phyloP scores from a whole-genome alignment of 1,284 basidiomycete genomes.

The Ustilago sp. region DNA sequence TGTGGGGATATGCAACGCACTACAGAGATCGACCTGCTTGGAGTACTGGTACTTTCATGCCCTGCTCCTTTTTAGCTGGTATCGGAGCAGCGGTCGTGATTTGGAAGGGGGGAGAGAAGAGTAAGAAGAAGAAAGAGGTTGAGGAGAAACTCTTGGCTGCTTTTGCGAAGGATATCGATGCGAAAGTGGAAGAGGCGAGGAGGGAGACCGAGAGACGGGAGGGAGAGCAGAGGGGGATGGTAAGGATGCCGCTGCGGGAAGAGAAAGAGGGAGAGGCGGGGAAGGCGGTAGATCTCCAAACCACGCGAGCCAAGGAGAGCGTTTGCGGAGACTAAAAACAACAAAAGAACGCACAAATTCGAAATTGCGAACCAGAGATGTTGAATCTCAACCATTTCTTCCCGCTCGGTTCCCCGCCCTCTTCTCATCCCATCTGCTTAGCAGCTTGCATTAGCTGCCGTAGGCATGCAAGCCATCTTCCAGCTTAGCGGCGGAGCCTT shows the following conservation, averaged over 20 bases:
- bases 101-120: conserved; percentile 80
- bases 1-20: conserved; percentile 69
- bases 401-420: background rate
- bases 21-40: conserved; percentile 71
- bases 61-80: conserved; percentile 80
- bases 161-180: conserved; percentile 43
- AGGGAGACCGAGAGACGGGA: background rate
- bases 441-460: background rate
- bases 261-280: background rate
- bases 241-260: background rate
- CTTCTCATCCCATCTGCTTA: background rate
- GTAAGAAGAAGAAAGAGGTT: conserved; percentile 81
- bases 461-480: background rate
- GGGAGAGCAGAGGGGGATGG: background rate
- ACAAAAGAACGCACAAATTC: background rate
- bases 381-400: background rate
- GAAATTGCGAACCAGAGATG: background rate
- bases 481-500: background rate
- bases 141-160: conserved; percentile 75
- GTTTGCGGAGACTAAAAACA: conserved; percentile 8
- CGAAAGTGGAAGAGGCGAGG: conserved; percentile 22
- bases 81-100: conserved; percentile 81
- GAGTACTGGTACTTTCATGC: conserved; percentile 78
- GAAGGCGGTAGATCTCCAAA: background rate
- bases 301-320: background rate